These are phyloP conservation scores for Phytophthora pistaciae DNA, from an alignment of 352 stramenopile genomes.

Conservation along the genomic window DNA sequence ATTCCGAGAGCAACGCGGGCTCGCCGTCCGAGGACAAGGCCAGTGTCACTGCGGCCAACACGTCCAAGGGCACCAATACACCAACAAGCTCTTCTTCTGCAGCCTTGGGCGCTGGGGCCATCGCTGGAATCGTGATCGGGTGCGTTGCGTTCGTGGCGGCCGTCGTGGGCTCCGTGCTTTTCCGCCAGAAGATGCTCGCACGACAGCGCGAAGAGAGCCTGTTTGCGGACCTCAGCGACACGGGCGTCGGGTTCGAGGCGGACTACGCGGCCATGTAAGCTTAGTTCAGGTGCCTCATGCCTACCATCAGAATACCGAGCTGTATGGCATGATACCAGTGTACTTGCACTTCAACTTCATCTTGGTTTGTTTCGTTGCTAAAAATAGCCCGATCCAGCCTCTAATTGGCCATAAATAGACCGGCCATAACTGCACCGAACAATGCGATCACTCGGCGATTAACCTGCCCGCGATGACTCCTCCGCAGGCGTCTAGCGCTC, in stretches of 20 bases:
- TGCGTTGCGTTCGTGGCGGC: conserved; percentile 29
- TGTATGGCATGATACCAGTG: too few relatives aligned
- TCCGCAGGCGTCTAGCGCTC: conserved; percentile 5
- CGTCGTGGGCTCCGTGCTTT: conserved; percentile 26
- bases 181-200: conserved; percentile 26
- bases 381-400: background rate
- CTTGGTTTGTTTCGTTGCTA: background rate
- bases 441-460: conserved; percentile 6
- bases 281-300: background rate
- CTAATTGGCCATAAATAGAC: conserved; percentile 34
- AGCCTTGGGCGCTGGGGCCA: conserved; percentile 10
- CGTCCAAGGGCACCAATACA: background rate
- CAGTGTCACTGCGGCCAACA: background rate
- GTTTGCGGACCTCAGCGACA: conserved; percentile 31
- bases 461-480: background rate
- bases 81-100: background rate
- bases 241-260: conserved; percentile 21
- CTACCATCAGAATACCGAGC: background rate
- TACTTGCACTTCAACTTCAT: background rate
- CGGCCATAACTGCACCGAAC: background rate
- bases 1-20: too few relatives aligned
- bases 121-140: conserved; percentile 28
- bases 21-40: background rate
- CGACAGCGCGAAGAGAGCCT: conserved; percentile 29
- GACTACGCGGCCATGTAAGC: conserved; percentile 38